Evolutionary conservation across 768 basidiomycete species (phyloP).

Genomic region (Trametes maxima): DNA sequence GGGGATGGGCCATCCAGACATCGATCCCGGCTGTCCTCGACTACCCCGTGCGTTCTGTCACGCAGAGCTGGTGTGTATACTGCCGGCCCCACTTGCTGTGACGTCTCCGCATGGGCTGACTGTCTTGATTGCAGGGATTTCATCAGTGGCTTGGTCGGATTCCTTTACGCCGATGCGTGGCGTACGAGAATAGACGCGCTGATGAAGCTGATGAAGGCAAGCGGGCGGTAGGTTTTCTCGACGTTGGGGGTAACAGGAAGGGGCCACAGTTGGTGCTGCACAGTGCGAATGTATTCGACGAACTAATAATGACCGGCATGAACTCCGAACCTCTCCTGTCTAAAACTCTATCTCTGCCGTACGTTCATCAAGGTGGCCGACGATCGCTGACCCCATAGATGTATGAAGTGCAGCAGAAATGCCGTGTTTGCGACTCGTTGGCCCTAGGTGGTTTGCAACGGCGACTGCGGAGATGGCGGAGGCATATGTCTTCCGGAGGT

Average conservation of each 20-base stretch:
- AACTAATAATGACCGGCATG: conserved; percentile 19
- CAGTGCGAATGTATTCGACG: conserved; percentile 18
- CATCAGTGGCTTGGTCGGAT: conserved; percentile 48
- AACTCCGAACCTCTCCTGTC: neutral
- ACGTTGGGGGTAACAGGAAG: neutral
- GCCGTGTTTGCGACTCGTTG: neutral
- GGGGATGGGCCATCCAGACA: conserved; percentile 83
- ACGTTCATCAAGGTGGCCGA: neutral
- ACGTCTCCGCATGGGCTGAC: neutral
- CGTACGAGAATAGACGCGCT: conserved; percentile 45
- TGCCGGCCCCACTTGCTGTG: neutral
- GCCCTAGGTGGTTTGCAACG: neutral
- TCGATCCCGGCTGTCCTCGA: conserved; percentile 83
- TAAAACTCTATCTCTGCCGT: neutral
- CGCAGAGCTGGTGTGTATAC: conserved; percentile 68
- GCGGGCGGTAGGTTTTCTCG: conserved; percentile 30
- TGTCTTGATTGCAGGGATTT: conserved; percentile 44
- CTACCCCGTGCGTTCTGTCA: conserved; percentile 78
- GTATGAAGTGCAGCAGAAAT: neutral
- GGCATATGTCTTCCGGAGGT: neutral
- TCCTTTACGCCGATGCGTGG: conserved; percentile 54
- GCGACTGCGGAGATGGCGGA: conserved; percentile 1
- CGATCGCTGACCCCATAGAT: no score
- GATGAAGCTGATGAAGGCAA: conserved; percentile 42
- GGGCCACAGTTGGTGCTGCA: conserved; percentile 6